These are phyloP conservation scores for Ophiostoma triangulosporum DNA, from an alignment of 2,329 filamentous ascomycete genomes.

Conservation along the genomic window DNA sequence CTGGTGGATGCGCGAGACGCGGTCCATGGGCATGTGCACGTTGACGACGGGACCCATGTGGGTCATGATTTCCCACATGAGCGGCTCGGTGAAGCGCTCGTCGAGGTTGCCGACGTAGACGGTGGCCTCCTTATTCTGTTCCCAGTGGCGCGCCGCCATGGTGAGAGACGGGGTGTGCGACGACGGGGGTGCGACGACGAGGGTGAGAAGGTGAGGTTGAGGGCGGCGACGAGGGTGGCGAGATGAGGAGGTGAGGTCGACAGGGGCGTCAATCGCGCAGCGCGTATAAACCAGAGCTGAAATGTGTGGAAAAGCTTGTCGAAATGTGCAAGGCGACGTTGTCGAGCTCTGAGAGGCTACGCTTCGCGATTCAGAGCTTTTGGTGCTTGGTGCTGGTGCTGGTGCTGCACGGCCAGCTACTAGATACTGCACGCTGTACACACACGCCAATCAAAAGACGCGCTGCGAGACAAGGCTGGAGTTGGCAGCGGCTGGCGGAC, in stretches of 20 bases:
- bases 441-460: not conserved
- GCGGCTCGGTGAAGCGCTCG: slow-evolving; percentile 79
- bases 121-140: slow-evolving; percentile 96
- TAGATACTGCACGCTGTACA: not conserved
- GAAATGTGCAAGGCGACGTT: too few relatives aligned
- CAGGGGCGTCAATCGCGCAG: too few relatives aligned
- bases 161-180: slow-evolving; percentile 14
- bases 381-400: not conserved
- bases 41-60: slow-evolving; percentile 96
- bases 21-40: slow-evolving; percentile 95
- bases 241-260: too few relatives aligned
- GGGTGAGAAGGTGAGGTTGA: not conserved
- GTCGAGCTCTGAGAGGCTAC: too few relatives aligned
- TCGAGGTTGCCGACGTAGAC: slow-evolving; percentile 98
- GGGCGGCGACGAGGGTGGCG: too few relatives aligned
- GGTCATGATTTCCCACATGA: slow-evolving; percentile 96
- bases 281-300: too few relatives aligned
- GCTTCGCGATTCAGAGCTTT: too few relatives aligned
- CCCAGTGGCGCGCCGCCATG: slow-evolving; percentile 38
- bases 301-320: too few relatives aligned
- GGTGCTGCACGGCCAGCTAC: not conserved
- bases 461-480: slow-evolving; percentile 4
- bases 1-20: slow-evolving; percentile 91
- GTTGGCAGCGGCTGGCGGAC: not conserved
- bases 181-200: not conserved